Conservation (phyloP, 345 rosid genomes). For the thale cress (Arabidopsis thaliana) region DNA sequence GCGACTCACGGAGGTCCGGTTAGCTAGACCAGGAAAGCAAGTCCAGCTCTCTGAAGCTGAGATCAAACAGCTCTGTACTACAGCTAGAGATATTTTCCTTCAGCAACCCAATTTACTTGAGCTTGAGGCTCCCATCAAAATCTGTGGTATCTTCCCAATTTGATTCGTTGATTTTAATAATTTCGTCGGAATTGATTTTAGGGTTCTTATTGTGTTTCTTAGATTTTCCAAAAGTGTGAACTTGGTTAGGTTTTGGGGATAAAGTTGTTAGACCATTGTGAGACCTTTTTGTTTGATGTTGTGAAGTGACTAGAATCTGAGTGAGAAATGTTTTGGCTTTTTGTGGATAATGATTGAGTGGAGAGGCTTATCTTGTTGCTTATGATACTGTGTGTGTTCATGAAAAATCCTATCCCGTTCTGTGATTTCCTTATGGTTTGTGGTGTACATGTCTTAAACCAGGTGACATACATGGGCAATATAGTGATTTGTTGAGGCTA, state of each 20-base stretch:
- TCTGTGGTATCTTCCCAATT: constrained; percentile 63
- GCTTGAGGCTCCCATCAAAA: constrained; percentile 96
- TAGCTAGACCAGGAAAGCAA: constrained; percentile 87
- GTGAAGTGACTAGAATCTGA: constrained; percentile 13
- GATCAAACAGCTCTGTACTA: constrained; percentile 85
- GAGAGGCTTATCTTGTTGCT: constrained; percentile 23
- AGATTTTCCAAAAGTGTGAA: neutral
- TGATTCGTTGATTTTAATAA: neutral
- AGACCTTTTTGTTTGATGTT: neutral
- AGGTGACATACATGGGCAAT: constrained; percentile 97
- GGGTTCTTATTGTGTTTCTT: neutral
- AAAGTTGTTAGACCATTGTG: constrained; percentile 13
- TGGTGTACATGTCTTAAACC: constrained; percentile 22
- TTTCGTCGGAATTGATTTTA: neutral
- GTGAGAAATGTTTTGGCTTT: constrained; percentile 8
- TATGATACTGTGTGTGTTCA: neutral
- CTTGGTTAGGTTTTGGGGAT: constrained; percentile 17
- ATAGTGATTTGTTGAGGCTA: constrained; percentile 86
- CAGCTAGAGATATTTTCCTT: constrained; percentile 78
- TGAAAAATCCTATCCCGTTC: neutral
- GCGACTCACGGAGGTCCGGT: constrained; percentile 88
- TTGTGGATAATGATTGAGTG: neutral
- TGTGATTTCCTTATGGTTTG: constrained; percentile 7
- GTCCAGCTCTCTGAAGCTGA: constrained; percentile 91
- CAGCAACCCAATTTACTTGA: constrained; percentile 91